A percentile compares a stretch with the other conserved stretches of the same genome.
phyloP scores from a whole-genome alignment of 2,329 filamentous ascomycete species.

The Colletotrichum gloeosporioides region DNA sequence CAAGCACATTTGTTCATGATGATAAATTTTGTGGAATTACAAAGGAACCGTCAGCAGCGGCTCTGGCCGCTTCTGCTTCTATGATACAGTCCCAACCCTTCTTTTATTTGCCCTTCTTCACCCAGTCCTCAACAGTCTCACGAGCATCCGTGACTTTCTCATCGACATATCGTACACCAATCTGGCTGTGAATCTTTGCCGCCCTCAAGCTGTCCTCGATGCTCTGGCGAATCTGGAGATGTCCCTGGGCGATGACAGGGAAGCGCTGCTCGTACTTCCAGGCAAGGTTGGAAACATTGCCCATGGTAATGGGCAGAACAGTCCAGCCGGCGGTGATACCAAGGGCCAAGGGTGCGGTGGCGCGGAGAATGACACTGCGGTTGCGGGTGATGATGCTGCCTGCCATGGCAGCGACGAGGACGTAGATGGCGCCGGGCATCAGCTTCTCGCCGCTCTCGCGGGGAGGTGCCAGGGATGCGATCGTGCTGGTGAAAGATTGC shows the following conservation, averaged over 20 bases:
- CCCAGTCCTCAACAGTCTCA: conserved; percentile 84
- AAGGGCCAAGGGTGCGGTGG: conserved; percentile 76
- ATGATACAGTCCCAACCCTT: conserved; percentile 20
- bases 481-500: conserved; percentile 85
- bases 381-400: conserved; percentile 90
- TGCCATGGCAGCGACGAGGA: conserved; percentile 93
- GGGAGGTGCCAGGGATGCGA: conserved; percentile 86
- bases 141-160: conserved; percentile 79
- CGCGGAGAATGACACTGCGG: conserved; percentile 82
- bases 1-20: background rate
- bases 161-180: conserved; percentile 76
- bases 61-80: conserved; percentile 22
- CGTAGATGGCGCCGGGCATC: conserved; percentile 89
- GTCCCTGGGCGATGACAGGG: conserved; percentile 82
- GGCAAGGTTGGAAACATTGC: conserved; percentile 82
- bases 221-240: conserved; percentile 73
- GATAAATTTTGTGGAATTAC: conserved; percentile 16
- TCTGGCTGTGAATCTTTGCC: conserved; percentile 74
- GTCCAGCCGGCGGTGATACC: conserved; percentile 84
- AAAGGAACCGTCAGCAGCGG: conserved; percentile 21
- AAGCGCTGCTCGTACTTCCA: conserved; percentile 95
- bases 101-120: conserved; percentile 82
- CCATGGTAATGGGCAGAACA: conserved; percentile 87
- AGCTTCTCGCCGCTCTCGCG: conserved; percentile 87
- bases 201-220: conserved; percentile 74